A percentile compares a stretch with the other conserved stretches of the same genome.
phyloP scores from a whole-genome alignment of 257 asterid species.

The Solanum peruvianum region DNA sequence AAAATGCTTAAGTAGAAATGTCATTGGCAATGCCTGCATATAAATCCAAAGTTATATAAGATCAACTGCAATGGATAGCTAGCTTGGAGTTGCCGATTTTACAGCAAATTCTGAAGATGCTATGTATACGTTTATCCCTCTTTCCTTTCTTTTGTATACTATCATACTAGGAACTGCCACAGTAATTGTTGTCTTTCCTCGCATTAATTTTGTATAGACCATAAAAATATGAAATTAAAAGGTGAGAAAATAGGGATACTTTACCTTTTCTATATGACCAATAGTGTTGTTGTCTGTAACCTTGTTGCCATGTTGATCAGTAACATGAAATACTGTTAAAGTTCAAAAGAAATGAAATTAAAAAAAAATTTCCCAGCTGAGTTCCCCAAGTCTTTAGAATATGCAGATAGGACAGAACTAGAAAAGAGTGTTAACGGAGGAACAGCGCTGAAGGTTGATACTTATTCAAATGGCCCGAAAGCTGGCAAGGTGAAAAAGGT shows the following conservation, averaged over 20 bases:
- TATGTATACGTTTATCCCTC: background rate
- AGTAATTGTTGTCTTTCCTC: background rate
- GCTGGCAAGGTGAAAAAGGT: background rate
- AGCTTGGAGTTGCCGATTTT: background rate
- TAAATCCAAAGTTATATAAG: background rate
- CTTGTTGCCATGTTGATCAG: slow-evolving; percentile 84
- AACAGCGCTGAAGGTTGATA: background rate
- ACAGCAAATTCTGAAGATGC: background rate
- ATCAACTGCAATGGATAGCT: background rate
- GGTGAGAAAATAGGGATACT: background rate
- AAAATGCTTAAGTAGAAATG: background rate
- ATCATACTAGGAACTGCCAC: background rate
- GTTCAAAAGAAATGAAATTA: slow-evolving; percentile 15
- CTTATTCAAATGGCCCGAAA: background rate
- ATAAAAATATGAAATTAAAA: background rate
- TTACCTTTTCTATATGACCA: slow-evolving; percentile 80
- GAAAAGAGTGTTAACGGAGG: background rate
- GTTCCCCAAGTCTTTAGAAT: background rate
- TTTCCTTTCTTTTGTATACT: background rate
- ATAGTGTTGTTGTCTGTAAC: slow-evolving; percentile 57
- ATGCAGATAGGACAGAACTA: background rate
- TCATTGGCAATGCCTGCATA: background rate
- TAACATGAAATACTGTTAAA: slow-evolving; percentile 82
- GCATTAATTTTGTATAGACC: background rate
- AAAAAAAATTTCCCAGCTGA: background rate